These are phyloP conservation scores for Tuber microsphaerosporum DNA, from an alignment of 495 filamentous ascomycete genomes.

Conservation along the genomic window DNA sequence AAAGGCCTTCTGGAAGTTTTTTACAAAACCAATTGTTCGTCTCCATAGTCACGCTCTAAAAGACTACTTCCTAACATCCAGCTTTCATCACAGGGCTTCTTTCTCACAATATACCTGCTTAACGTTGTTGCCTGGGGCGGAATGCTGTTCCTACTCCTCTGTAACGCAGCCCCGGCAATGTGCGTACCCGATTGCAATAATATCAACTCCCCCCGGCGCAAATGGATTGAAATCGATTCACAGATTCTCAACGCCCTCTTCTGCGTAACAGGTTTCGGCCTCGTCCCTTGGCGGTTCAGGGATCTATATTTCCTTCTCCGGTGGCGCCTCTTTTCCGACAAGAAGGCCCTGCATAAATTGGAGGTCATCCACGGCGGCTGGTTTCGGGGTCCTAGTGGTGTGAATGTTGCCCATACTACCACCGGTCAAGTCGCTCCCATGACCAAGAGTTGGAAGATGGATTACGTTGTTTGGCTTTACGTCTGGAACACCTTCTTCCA, in stretches of 20 bases:
- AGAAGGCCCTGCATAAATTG: slow-evolving; percentile 53
- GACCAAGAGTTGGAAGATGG: slow-evolving; percentile 66
- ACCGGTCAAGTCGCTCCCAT: slow-evolving; percentile 60
- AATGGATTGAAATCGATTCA: slow-evolving; percentile 79
- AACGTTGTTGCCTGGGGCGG: slow-evolving; percentile 73
- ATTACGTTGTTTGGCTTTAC: slow-evolving; percentile 70
- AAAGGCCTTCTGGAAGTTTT: slow-evolving; percentile 40
- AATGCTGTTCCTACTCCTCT: slow-evolving; percentile 79
- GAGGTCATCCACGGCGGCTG: slow-evolving; percentile 62
- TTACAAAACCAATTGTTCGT: slow-evolving; percentile 26
- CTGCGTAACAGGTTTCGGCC: slow-evolving; percentile 77
- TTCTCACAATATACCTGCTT: slow-evolving; percentile 69
- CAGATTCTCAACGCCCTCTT: slow-evolving; percentile 80
- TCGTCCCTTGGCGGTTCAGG: slow-evolving; percentile 77
- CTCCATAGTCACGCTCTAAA: neutral
- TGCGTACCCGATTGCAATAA: slow-evolving; percentile 66
- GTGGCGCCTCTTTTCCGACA: slow-evolving; percentile 53
- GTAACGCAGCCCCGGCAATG: slow-evolving; percentile 70
- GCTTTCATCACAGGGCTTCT: slow-evolving; percentile 50
- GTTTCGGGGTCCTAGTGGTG: slow-evolving; percentile 56
- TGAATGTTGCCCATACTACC: slow-evolving; percentile 37
- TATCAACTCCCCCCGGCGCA: slow-evolving; percentile 62
- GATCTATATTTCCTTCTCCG: slow-evolving; percentile 63
- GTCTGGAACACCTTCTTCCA: slow-evolving; percentile 72
- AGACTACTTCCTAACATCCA: neutral